phyloP scores from a whole-genome alignment of 2,329 filamentous ascomycete species.

The Westerdykella ornata region DNA sequence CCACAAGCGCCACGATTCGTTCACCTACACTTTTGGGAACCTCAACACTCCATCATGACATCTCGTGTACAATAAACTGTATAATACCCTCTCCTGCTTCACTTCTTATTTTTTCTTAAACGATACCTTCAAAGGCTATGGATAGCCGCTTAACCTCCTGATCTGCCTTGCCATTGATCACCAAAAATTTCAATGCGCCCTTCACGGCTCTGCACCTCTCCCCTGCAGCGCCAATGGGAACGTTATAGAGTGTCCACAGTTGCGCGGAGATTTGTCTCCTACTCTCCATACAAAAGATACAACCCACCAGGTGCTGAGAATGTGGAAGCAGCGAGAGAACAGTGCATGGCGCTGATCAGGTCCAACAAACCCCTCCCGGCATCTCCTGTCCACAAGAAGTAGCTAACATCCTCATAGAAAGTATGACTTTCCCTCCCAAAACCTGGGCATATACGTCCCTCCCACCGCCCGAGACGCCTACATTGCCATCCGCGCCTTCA shows the following conservation, averaged over 20 bases:
- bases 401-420: conserved; percentile 48
- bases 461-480: conserved; percentile 70
- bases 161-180: too few species aligned
- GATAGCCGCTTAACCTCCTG: too few species aligned
- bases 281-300: conserved; percentile 18
- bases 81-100: background rate
- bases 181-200: conserved; percentile 21
- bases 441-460: conserved; percentile 80
- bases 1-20: conserved; percentile 10
- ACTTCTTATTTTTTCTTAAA: too few species aligned
- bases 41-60: background rate
- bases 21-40: conserved; percentile 1
- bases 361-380: conserved; percentile 26
- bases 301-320: conserved; percentile 39
- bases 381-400: conserved; percentile 20
- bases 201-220: conserved; percentile 15
- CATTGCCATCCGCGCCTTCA: conserved; percentile 83
- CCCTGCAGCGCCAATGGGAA: conserved; percentile 12
- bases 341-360: conserved; percentile 55
- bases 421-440: conserved; percentile 82
- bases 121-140: too few species aligned
- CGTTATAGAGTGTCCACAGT: conserved; percentile 1
- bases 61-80: conserved; percentile 3
- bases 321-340: conserved; percentile 49
- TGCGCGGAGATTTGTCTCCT: conserved; percentile 12